phyloP scores from a whole-genome alignment of 106 monocot genomes.

The Gastrodia elata region DNA sequence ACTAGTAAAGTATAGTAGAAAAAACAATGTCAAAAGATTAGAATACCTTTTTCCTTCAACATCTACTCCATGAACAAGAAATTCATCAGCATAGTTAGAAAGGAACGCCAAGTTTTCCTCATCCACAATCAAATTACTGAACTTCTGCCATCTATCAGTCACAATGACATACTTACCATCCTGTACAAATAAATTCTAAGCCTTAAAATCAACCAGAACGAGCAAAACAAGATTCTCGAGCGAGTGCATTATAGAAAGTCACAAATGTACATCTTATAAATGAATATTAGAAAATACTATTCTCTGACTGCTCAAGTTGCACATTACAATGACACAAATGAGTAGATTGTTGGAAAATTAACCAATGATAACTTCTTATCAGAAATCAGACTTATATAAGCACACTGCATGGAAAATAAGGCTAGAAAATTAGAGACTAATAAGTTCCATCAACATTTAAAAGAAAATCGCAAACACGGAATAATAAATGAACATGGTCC shows the following conservation, averaged over 20 bases:
- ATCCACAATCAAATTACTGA: slow-evolving; percentile 65
- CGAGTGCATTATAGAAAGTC: neutral
- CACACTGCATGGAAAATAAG: no score
- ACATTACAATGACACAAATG: neutral
- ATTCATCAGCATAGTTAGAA: slow-evolving; percentile 73
- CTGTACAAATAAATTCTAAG: slow-evolving; percentile 16
- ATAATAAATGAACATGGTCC: no score
- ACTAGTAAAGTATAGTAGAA: neutral
- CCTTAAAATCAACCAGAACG: neutral
- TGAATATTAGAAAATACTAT: no score
- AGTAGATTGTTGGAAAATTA: no score
- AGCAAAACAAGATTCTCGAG: neutral
- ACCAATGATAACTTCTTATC: no score
- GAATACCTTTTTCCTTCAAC: slow-evolving; percentile 92
- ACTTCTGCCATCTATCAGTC: slow-evolving; percentile 95
- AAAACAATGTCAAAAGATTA: neutral
- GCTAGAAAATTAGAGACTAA: no score
- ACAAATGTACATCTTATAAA: neutral
- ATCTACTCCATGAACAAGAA: slow-evolving; percentile 97
- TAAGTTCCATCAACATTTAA: no score
- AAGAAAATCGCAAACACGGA: no score
- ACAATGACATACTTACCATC: slow-evolving; percentile 78
- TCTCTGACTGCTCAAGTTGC: no score
- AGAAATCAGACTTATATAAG: no score
- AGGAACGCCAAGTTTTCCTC: slow-evolving; percentile 52